A percentile compares a stretch with the other conserved stretches of the same genome.
Conservation (phyloP, 306 rosid species). For the Castanospermum australe region DNA sequence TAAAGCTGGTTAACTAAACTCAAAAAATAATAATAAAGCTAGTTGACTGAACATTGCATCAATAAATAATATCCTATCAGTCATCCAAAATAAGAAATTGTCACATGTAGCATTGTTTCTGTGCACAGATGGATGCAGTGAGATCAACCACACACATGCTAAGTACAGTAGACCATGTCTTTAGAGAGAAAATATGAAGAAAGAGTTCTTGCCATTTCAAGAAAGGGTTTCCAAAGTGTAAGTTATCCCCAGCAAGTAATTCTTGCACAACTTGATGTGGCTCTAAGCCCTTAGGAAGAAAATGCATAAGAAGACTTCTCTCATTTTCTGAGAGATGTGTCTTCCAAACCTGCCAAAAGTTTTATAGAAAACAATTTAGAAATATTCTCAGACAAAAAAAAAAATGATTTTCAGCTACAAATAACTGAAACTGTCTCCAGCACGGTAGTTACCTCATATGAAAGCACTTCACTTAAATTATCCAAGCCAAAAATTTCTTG, state of each 20-base stretch:
- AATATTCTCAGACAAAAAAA: neutral
- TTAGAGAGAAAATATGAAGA: conserved; percentile 14
- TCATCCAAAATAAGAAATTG: conserved; percentile 1
- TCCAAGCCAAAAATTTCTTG: conserved; percentile 68
- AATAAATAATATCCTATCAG: neutral
- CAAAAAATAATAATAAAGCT: too few species aligned
- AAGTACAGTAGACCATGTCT: neutral
- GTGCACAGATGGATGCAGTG: conserved; percentile 14
- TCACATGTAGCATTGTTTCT: neutral
- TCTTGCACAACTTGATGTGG: conserved; percentile 60
- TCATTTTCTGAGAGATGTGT: conserved; percentile 76
- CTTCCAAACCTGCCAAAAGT: conserved; percentile 76
- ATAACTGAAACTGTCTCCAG: conserved; percentile 20
- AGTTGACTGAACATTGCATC: too few species aligned
- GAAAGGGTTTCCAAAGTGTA: conserved; percentile 80
- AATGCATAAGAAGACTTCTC: conserved; percentile 62
- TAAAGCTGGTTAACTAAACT: neutral
- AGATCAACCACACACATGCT: neutral
- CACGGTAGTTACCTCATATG: conserved; percentile 61
- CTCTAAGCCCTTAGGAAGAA: conserved; percentile 74
- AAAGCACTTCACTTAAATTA: conserved; percentile 71
- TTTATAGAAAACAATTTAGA: conserved; percentile 15
- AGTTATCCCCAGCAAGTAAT: conserved; percentile 68
- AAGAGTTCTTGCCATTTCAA: conserved; percentile 67
- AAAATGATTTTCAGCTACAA: neutral